Conservation (phyloP, 1,139 yeast species). For the Diutina pseudorugosa region DNA sequence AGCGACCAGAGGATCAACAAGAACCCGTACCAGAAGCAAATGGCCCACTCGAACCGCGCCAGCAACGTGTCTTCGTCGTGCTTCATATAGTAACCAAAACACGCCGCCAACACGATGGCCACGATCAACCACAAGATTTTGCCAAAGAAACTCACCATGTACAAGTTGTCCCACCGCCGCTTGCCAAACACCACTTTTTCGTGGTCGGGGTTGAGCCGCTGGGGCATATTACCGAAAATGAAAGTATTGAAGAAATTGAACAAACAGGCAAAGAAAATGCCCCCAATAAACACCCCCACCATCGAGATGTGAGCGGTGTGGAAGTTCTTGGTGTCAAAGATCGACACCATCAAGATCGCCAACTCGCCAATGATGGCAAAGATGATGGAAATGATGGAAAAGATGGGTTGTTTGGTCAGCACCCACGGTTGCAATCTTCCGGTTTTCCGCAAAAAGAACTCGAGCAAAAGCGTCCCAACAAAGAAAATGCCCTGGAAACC, state of each 20-base stretch:
- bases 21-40: slow-evolving; percentile 75
- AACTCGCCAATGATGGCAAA: slow-evolving; percentile 58
- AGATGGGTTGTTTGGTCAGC: slow-evolving; percentile 32
- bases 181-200: slow-evolving; percentile 29
- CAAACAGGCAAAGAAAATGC: slow-evolving; percentile 51
- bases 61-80: slow-evolving; percentile 27
- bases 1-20: slow-evolving; percentile 52
- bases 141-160: slow-evolving; percentile 37
- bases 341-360: slow-evolving; percentile 64
- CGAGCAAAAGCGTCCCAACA: slow-evolving; percentile 53
- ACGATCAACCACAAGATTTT: slow-evolving; percentile 54
- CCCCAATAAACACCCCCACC: slow-evolving; percentile 66
- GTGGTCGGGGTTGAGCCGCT: slow-evolving; percentile 28
- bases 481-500: slow-evolving; percentile 72
- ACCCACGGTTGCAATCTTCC: slow-evolving; percentile 45
- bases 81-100: slow-evolving; percentile 44
- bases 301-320: slow-evolving; percentile 54
- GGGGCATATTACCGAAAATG: slow-evolving; percentile 45
- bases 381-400: slow-evolving; percentile 38
- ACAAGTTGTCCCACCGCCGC: slow-evolving; percentile 25
- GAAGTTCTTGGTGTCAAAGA: slow-evolving; percentile 55
- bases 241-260: slow-evolving; percentile 50
- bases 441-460: slow-evolving; percentile 38
- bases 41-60: slow-evolving; percentile 70
- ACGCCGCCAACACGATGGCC: slow-evolving; percentile 63